Base-by-base conservation (phyloP, 371 early-diverging fungal genomes). In the Apophysomyces sp. region DNA sequence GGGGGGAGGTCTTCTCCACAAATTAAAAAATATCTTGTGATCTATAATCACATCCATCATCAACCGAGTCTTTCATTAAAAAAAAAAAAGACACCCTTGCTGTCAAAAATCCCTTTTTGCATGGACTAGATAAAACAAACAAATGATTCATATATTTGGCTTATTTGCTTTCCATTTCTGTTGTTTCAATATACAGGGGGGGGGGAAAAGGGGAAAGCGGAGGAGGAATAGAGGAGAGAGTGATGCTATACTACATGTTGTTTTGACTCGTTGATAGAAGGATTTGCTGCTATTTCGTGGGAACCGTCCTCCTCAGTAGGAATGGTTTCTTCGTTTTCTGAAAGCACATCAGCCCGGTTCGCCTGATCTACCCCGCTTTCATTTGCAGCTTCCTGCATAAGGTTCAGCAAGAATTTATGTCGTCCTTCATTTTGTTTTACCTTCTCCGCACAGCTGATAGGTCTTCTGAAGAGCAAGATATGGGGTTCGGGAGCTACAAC, bases 401-500 rank as follows among this genome's bases (percentile, higher is more conserved):
- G 9, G 24, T 44, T 44, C 21, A 44, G 49, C 21, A 21, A 8
- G 49, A 21, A 18, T 41, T 16, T 21, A n/a, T 21, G 49, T 44
- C 24, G 3, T 18, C 21, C 44, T 21, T 41, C 7, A 6, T 41
- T 41, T 41, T 41, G 9, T 44, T 44, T 44, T 44, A 44, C 49
- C 49, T 44, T 44, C 16, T 21, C 24, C 16, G 21, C 49, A 44
- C 49, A 44, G 9, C 49, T 44, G 21, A 44, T 44, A 7, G 49
- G 49, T 44, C 49, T 24, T 39, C 64, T 57, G 30, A 63, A 63
- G 0, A 63, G 40, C 3, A 63, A 54, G 41, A 63, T 58, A 16
- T 63, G 64, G n/a, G 64, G 64, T 51, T 63, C 64, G 21, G 64
- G 64, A 15, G 64, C 64, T 63, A 41, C 2, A 28, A 37, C 44